Percentiles rank a stretch among this genome's conserved stretches.
phyloP scores from a whole-genome alignment of 164 flowering plant species.

The Akebia trifoliata region DNA sequence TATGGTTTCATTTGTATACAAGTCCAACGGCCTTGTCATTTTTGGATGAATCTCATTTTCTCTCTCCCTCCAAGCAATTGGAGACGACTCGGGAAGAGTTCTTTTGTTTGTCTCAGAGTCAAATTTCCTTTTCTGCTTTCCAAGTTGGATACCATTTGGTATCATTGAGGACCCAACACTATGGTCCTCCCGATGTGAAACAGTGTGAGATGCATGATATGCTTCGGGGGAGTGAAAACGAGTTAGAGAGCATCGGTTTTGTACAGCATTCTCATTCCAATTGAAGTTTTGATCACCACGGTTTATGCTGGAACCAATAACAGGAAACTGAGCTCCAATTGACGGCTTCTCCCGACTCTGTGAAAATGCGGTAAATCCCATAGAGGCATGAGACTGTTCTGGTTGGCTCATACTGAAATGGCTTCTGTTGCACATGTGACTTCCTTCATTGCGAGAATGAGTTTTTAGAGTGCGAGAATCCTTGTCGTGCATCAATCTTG shows the following conservation, averaged over 20 bases:
- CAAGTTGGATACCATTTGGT: constrained; percentile 21
- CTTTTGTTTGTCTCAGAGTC: constrained; percentile 20
- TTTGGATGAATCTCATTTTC: constrained; percentile 25
- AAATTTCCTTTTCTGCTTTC: constrained; percentile 18
- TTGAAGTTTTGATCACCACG: constrained; percentile 19
- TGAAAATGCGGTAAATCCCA: constrained; percentile 20
- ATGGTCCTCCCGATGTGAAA: constrained; percentile 19
- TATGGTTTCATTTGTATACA: constrained; percentile 51
- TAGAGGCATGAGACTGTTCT: constrained; percentile 17
- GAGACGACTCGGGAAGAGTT: constrained; percentile 9
- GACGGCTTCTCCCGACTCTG: constrained; percentile 22
- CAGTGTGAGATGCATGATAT: constrained; percentile 19
- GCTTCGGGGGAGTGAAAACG: constrained; percentile 20
- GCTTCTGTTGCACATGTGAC: not conserved
- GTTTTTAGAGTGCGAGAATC: constrained; percentile 13
- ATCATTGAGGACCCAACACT: constrained; percentile 21
- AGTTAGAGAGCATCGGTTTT: constrained; percentile 18
- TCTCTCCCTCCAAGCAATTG: constrained; percentile 20
- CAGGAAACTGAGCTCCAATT: constrained; percentile 23
- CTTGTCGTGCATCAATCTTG: constrained; percentile 18
- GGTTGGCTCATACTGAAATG: constrained; percentile 16
- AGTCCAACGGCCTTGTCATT: constrained; percentile 27
- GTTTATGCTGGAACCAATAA: constrained; percentile 19
- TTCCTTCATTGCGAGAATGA: constrained; percentile 21
- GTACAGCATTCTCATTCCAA: constrained; percentile 22